Percentiles rank a stretch among this genome's conserved stretches.
Conservation (phyloP, 2,329 filamentous ascomycete genomes). For the Colletotrichum viniferum region DNA sequence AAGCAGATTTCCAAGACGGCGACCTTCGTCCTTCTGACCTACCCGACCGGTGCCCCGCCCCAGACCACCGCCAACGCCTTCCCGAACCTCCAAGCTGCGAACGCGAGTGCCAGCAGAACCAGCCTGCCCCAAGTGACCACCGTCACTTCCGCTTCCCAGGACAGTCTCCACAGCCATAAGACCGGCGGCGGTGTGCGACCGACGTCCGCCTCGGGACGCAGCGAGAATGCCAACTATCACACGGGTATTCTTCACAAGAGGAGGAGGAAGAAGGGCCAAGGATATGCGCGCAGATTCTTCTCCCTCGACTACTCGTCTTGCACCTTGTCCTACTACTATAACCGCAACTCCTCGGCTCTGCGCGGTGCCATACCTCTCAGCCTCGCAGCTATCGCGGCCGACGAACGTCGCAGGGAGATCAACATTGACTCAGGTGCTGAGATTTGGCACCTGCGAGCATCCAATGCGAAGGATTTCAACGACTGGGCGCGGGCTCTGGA, state of each 20-base stretch:
- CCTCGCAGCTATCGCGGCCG: conserved; percentile 87
- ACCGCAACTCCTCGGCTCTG: conserved; percentile 88
- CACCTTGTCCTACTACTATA: conserved; percentile 95
- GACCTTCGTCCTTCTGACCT: conserved; percentile 92
- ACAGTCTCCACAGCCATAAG: conserved; percentile 63
- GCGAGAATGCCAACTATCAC: conserved; percentile 68
- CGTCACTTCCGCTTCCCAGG: conserved; percentile 58
- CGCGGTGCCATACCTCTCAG: conserved; percentile 92
- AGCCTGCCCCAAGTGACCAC: conserved; percentile 54
- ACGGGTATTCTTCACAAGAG: conserved; percentile 88
- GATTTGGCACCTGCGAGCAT: conserved; percentile 91
- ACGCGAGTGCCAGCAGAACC: conserved; percentile 45
- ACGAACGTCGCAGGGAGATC: conserved; percentile 87
- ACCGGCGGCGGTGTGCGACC: conserved; percentile 42
- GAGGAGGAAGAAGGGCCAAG: conserved; percentile 90
- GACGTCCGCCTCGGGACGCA: conserved; percentile 56
- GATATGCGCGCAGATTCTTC: conserved; percentile 92
- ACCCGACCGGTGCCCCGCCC: conserved; percentile 81
- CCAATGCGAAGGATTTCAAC: conserved; percentile 82
- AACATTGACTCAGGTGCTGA: conserved; percentile 97
- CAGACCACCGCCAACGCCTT: conserved; percentile 72
- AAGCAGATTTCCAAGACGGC: conserved; percentile 94
- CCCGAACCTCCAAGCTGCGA: conserved; percentile 56
- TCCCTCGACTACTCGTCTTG: conserved; percentile 94
- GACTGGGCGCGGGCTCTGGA: conserved; percentile 89